Conservation (phyloP, 305 asterid genomes). For the Rubia tinctorum region DNA sequence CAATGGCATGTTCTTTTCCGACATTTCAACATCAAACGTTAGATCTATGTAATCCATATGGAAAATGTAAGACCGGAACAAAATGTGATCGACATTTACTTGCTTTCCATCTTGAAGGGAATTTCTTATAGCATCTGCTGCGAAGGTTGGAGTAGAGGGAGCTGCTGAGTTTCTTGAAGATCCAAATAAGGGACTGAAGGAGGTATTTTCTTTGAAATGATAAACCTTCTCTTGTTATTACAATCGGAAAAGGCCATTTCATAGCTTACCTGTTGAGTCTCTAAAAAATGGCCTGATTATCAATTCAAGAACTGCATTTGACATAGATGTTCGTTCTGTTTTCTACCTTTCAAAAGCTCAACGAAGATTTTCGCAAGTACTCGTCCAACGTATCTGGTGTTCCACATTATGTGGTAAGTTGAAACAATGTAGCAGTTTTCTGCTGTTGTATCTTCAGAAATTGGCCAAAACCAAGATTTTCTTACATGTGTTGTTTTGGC, state of each 20-base stretch:
- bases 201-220: slow-evolving; percentile 42
- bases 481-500: slow-evolving; percentile 9
- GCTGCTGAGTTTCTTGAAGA: slow-evolving; percentile 84
- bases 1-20: background rate
- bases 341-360: background rate
- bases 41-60: background rate
- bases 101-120: slow-evolving; percentile 35
- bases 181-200: slow-evolving; percentile 78
- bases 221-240: too few relatives aligned
- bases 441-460: background rate
- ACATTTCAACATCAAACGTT: background rate
- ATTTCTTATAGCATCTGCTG: slow-evolving; percentile 68
- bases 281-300: background rate
- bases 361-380: slow-evolving; percentile 48
- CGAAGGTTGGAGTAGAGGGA: slow-evolving; percentile 83
- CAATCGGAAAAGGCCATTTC: too few relatives aligned
- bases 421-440: background rate
- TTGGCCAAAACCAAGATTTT: background rate
- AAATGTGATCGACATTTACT: background rate
- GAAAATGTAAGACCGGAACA: background rate
- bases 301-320: background rate
- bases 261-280: too few relatives aligned
- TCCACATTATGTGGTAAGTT: slow-evolving; percentile 63
- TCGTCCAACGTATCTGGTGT: slow-evolving; percentile 54
- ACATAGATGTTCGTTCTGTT: background rate